These are phyloP conservation scores for Leptomonas pyrrhocoris DNA, from an alignment of 208 protist species.

Conservation along the genomic window DNA sequence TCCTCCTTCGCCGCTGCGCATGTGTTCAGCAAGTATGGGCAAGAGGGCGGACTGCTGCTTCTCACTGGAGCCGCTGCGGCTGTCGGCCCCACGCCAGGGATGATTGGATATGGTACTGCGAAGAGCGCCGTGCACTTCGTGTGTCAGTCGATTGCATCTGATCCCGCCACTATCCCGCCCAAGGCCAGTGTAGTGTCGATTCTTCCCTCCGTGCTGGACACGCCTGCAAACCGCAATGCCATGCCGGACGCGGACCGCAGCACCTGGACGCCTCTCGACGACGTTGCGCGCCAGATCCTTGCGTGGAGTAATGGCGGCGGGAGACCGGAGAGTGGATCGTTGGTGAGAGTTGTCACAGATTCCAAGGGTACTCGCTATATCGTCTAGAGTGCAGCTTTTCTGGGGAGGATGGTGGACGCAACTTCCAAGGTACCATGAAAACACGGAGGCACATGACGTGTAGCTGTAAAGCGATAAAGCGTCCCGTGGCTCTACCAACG, in stretches of 20 bases:
- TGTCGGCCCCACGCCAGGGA: slow-evolving; percentile 50
- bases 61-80: slow-evolving; percentile 56
- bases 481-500: too few species aligned
- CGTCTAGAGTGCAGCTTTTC: neutral
- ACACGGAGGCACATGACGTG: too few species aligned
- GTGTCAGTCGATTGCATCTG: slow-evolving; percentile 48
- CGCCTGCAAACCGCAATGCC: slow-evolving; percentile 52
- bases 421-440: neutral
- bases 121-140: slow-evolving; percentile 90
- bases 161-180: slow-evolving; percentile 42
- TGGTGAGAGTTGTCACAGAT: slow-evolving; percentile 37
- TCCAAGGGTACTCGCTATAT: slow-evolving; percentile 20
- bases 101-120: slow-evolving; percentile 87
- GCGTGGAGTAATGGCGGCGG: slow-evolving; percentile 44
- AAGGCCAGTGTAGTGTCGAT: slow-evolving; percentile 58
- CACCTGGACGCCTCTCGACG: slow-evolving; percentile 59
- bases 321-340: slow-evolving; percentile 43
- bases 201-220: slow-evolving; percentile 78
- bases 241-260: slow-evolving; percentile 67
- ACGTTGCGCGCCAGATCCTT: slow-evolving; percentile 39
- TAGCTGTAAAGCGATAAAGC: too few species aligned
- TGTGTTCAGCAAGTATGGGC: slow-evolving; percentile 49
- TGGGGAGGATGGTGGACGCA: neutral
- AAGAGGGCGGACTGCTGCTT: slow-evolving; percentile 48
- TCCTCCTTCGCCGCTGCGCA: slow-evolving; percentile 71